These are phyloP conservation scores for Neofusicoccum umdonicola DNA, from an alignment of 2,329 filamentous ascomycete genomes.

Conservation along the genomic window DNA sequence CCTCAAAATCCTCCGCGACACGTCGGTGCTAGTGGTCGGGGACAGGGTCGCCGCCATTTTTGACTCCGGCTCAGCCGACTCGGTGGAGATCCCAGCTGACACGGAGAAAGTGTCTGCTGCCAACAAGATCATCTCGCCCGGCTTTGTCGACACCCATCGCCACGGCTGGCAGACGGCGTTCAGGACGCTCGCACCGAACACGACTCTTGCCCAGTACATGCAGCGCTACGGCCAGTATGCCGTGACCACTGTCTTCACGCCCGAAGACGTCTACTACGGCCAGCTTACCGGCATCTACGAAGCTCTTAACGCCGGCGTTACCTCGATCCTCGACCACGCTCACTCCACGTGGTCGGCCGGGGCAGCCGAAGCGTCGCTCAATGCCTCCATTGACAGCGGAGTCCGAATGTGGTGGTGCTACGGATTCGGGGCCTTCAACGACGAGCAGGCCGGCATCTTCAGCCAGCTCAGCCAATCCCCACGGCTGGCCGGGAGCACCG, in stretches of 20 bases:
- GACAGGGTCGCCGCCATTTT: slow-evolving; percentile 40
- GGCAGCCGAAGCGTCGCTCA: slow-evolving; percentile 44
- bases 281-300: slow-evolving; percentile 45
- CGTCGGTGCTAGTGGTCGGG: slow-evolving; percentile 41
- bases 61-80: slow-evolving; percentile 16
- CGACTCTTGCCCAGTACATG: slow-evolving; percentile 29
- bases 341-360: slow-evolving; percentile 48
- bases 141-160: slow-evolving; percentile 58
- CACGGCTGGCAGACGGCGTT: slow-evolving; percentile 52
- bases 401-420: slow-evolving; percentile 48
- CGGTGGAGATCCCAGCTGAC: slow-evolving; percentile 26
- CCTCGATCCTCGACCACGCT: slow-evolving; percentile 52
- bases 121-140: slow-evolving; percentile 53
- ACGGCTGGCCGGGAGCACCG: neutral
- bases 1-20: slow-evolving; percentile 40
- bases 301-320: slow-evolving; percentile 52
- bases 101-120: slow-evolving; percentile 46
- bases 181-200: slow-evolving; percentile 54
- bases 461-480: neutral
- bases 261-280: slow-evolving; percentile 27
- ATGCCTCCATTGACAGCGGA: slow-evolving; percentile 49
- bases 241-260: slow-evolving; percentile 14
- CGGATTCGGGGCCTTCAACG: slow-evolving; percentile 28
- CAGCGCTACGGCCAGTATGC: slow-evolving; percentile 14
- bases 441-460: slow-evolving; percentile 9